Evolutionary conservation across 345 rosid species (phyloP), one percentile per base, ranked within the genome.

Genomic region (Rhizophora mangle): DNA sequence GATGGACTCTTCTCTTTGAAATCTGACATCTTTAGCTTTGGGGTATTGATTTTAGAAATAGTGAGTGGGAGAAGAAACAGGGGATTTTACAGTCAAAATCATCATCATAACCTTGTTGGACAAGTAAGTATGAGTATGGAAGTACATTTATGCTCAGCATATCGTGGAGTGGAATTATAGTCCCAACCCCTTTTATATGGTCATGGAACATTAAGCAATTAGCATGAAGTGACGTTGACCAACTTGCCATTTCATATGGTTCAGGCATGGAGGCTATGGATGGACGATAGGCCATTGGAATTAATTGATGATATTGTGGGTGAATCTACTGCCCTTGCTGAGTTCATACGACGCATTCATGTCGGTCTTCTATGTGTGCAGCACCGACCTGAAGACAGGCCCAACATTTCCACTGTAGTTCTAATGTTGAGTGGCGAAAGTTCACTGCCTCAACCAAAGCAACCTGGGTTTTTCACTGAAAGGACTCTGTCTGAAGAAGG

Each of bases 301-400:
- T 19, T 81, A 34, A 26, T 81, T 5, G 74, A 81, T 60, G 10
- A 74, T 24, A 15, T 34, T 7, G 49, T 74, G 16, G 67, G 61
- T 0, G 77, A 67, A 4, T 67, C 77, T 3, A 3, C 7, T 16
- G 46, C 29, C 10, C 47, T 61, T 6, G 20, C 72, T 18, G 72
- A 67, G 30, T 31, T 67, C 3, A 43, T 53, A 24, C 27, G 72
- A 51, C 72, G 84, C 69, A 51, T 83, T 8, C 77, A 81, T 62
- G 63, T 81, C 5, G 74, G 76, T 20, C 47, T 83, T 4, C 63
- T 80, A 32, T 83, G 84, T 32, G 81, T 78, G 67, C 84, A 83
- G 68, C 77, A 81, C 4, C 73, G 75, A 46, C 79, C 84, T 20
- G 69, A 61, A 5, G 79, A 76, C 55, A 74, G 87, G 68, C 84